Evolutionary conservation across 1,139 yeast genomes (phyloP).

Genomic region (Citeromyces hawaiiensis): DNA sequence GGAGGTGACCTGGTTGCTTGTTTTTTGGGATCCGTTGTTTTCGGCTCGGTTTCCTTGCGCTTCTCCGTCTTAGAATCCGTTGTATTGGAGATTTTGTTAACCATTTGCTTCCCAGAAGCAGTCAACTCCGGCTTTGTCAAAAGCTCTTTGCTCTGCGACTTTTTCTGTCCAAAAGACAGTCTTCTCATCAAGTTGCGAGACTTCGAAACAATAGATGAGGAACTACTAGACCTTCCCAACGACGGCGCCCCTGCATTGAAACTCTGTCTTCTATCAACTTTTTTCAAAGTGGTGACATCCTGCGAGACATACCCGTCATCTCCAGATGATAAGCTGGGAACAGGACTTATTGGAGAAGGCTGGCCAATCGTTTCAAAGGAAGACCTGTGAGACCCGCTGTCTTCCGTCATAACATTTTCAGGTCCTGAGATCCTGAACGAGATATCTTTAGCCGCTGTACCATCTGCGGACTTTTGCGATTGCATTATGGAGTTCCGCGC

Average conservation of each 20-base stretch:
- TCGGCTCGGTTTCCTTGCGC: no score
- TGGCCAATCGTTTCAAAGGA: background rate
- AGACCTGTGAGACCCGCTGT: background rate
- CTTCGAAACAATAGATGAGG: background rate
- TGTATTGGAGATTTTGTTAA: no score
- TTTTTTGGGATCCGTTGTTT: no score
- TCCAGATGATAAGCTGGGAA: background rate
- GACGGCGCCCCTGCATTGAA: background rate
- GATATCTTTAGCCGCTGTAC: background rate
- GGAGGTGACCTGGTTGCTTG: background rate
- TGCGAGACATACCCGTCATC: background rate
- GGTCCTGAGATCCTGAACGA: background rate
- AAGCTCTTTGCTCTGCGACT: background rate
- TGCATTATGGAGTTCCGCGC: background rate
- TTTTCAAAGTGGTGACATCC: background rate
- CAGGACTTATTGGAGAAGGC: background rate
- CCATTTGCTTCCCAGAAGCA: background rate
- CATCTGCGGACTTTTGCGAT: background rate
- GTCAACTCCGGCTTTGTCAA: background rate
- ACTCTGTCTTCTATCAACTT: background rate
- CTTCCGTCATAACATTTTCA: background rate
- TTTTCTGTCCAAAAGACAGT: background rate
- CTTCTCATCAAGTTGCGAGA: background rate
- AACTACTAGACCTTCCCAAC: background rate
- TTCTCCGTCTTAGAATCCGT: no score